Evolutionary conservation across 257 asterid species (phyloP), one percentile per base, ranked within the genome.

Genomic region (Linderniella brevidens): DNA sequence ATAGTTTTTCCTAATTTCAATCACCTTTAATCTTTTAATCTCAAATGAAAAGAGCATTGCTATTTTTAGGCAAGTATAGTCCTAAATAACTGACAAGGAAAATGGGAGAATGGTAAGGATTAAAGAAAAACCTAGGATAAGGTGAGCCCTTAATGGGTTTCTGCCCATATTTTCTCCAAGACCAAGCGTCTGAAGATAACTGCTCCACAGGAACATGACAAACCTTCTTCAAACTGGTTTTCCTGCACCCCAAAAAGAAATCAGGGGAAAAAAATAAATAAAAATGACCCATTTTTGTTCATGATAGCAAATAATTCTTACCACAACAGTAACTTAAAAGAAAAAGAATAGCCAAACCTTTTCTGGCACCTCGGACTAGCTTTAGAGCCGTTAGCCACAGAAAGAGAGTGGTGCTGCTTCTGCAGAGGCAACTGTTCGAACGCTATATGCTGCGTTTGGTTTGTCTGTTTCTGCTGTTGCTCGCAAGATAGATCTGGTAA

Each of bases 401-500:
- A 55, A 45, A 70, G 20, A 16, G 25, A 25, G 46, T 39, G 32
- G 9, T 58, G 41, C 13, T 45, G 36, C 25, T 36, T 55, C 13
- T 32, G 15, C 12, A 13, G 16, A 39, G 10, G n/a, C 43, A 15
- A 25, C 12, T 41, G 4, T 1, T 10, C 32, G 6, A 25, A 25
- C 32, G 32, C 6, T 25, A 25, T 25, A 25, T 25, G 3, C 32
- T 69, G 14, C 13, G 14, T 4, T 13, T 48, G 68, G 37, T 70
- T 74, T 13, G 54, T 70, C 9, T 42, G 71, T 44, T 59, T 56
- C 8, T n/a, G n/a, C n/a, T 38, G 43, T 8, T 42, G 71, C 4
- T 72, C 72, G 1, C 66, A 51, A 17, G 86, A 44, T 11, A 59
- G 84, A 73, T 79, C 93, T 67, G 65, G 90, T 17, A 79, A 57